Evolutionary conservation across 768 basidiomycete genomes (phyloP), one percentile per base, ranked within the genome.

Genomic region (Lanmaoa pseudosensibilis): DNA sequence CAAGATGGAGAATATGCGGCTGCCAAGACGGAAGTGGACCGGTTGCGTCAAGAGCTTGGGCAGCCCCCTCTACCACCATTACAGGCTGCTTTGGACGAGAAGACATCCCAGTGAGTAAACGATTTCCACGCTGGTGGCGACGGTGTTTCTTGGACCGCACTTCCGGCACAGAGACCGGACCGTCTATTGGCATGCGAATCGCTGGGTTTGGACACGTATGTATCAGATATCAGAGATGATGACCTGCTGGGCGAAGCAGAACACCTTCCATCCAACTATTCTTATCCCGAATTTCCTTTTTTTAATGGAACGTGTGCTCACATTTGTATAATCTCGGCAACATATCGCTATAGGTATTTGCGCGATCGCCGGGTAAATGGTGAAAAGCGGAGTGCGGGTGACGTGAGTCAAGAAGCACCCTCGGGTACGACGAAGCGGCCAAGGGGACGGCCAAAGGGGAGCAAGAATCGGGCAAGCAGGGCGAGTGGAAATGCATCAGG

Each of bases 11-110:
- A 92, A 60, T 93, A 93, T 65, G 77, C 86, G 15, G 69, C 73
- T 9, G 86, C 90, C 5, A 92, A 92, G 69, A 72, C 72, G 30
- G 90, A 92, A 58, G 91, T 93, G 46, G 91, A 93, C 66, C 74
- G 80, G 50, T 75, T 93, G 44, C 82, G 91, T 39, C 76, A 77
- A 50, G 90, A 93, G 66, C 83, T 93, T 8, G 91, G 90, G 1
- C 86, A 92, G 62, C 74, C 82, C 1, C 84, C 91, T 2, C 71
- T 92, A 13, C 90, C 89, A 3, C 85, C 80, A 63, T 63, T 93
- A 44, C 89, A 92, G 62, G 74, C 76, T 33, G 89, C 84, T 32
- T 71, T 93, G 37, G 90, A 93, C 45, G 91, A 92, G 64, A 89
- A 80, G 68, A 73, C 76, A 30, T 72, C 76, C 15, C 75, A 78